A percentile compares a stretch with the other conserved stretches of the same genome.
Conservation (phyloP, 2,329 filamentous ascomycete species). For the Colletotrichum paranaense region DNA sequence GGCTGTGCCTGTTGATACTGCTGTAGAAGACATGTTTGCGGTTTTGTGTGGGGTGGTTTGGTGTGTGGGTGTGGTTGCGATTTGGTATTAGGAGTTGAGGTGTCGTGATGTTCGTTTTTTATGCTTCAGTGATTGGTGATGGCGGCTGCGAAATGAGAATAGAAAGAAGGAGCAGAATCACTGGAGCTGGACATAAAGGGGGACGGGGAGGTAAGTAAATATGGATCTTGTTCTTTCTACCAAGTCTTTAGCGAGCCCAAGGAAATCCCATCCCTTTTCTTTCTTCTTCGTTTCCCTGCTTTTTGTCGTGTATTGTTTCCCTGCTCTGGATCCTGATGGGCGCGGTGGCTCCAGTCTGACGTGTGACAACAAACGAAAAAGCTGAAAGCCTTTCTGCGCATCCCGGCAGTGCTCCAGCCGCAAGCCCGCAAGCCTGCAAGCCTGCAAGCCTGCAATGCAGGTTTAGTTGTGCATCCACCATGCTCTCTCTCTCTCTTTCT, state of each 20-base stretch:
- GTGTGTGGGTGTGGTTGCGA: background rate
- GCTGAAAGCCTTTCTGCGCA: background rate
- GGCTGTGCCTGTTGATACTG: background rate
- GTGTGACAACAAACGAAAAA: constrained; percentile 21
- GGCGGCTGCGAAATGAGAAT: background rate
- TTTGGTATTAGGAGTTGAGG: background rate
- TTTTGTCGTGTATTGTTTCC: constrained; percentile 20
- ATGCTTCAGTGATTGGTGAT: background rate
- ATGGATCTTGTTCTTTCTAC: background rate
- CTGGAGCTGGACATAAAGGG: too few relatives aligned
- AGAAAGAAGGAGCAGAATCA: background rate
- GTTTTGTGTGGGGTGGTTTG: background rate
- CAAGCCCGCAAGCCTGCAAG: too few relatives aligned
- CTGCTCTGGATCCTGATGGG: constrained; percentile 1
- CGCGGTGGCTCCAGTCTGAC: constrained; percentile 29
- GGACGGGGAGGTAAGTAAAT: background rate
- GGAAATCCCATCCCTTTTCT: background rate
- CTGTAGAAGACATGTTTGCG: constrained; percentile 18
- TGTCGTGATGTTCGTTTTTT: background rate
- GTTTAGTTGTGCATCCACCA: background rate
- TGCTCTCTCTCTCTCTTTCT: too few relatives aligned
- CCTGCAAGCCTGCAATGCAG: background rate
- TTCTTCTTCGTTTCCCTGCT: background rate
- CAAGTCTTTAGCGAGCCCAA: background rate
- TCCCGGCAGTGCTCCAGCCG: background rate